Percentiles rank a stretch among this genome's conserved stretches.
phyloP scores from a whole-genome alignment of 2,329 filamentous ascomycete species.

The Aspergillus brunneoviolaceus region DNA sequence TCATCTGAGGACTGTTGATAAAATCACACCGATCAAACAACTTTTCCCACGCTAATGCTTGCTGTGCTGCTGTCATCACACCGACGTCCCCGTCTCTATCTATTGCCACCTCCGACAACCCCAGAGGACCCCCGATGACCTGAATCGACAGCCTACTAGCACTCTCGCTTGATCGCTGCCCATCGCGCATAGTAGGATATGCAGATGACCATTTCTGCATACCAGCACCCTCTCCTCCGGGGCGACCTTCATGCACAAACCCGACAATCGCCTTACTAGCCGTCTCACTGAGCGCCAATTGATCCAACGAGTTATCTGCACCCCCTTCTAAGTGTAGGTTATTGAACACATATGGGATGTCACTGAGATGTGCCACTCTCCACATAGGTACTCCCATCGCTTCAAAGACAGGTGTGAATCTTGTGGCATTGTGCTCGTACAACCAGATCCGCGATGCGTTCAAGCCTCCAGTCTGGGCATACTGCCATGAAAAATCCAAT shows the following conservation, averaged over 20 bases:
- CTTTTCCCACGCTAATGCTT: conserved; percentile 8
- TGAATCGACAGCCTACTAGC: conserved; percentile 7
- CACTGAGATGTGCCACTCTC: conserved; percentile 35
- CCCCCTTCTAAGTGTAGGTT: conserved; percentile 8
- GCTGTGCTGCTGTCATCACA: not conserved
- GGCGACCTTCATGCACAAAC: conserved; percentile 4
- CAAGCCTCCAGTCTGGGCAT: conserved; percentile 21
- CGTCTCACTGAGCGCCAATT: conserved; percentile 6
- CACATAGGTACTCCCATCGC: conserved; percentile 35
- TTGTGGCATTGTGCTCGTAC: conserved; percentile 32
- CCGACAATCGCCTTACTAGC: conserved; percentile 13
- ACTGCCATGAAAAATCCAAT: conserved; percentile 35
- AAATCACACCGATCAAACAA: conserved; percentile 14
- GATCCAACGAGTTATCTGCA: conserved; percentile 13
- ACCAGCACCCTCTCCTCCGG: not conserved
- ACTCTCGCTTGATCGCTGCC: not conserved
- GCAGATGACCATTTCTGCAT: conserved; percentile 5
- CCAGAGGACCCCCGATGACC: conserved; percentile 11
- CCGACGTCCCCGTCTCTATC: not conserved
- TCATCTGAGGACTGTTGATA: conserved; percentile 14
- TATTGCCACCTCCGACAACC: not conserved
- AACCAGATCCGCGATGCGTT: conserved; percentile 20
- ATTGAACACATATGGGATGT: conserved; percentile 35
- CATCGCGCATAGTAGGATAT: not conserved
- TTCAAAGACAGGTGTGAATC: conserved; percentile 26